Conservation (phyloP, 805 yeast species). For the Spathaspora hagerdaliae region DNA sequence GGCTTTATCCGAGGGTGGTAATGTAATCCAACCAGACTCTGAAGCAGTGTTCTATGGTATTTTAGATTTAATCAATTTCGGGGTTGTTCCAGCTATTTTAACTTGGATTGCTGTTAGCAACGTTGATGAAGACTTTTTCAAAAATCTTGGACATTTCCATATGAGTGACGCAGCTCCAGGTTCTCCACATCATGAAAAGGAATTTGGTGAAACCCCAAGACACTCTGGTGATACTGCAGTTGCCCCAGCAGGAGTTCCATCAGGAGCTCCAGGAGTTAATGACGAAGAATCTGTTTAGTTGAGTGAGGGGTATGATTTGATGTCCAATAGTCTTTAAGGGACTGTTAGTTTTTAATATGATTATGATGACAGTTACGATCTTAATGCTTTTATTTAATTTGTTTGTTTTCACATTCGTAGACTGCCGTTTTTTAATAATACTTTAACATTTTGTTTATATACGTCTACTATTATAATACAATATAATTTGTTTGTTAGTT, state of each 20-base stretch:
- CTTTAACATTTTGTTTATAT: no score
- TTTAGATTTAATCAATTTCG: slow-evolving; percentile 47
- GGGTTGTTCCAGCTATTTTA: slow-evolving; percentile 35
- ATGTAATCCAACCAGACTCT: slow-evolving; percentile 53
- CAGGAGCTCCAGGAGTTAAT: no score
- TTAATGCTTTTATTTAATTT: no score
- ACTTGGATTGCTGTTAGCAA: slow-evolving; percentile 22
- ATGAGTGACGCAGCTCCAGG: slow-evolving; percentile 7
- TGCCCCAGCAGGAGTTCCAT: slow-evolving; percentile 15
- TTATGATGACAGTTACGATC: no score
- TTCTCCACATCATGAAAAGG: slow-evolving; percentile 5
- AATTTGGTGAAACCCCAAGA: slow-evolving; percentile 26
- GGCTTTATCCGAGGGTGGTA: slow-evolving; percentile 63
- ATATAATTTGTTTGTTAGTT: no score
- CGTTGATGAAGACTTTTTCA: slow-evolving; percentile 26
- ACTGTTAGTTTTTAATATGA: no score
- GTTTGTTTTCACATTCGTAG: no score
- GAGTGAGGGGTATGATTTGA: neutral
- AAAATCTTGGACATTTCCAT: slow-evolving; percentile 12
- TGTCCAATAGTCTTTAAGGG: no score
- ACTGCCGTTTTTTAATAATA: no score
- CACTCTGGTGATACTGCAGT: slow-evolving; percentile 44
- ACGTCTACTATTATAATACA: no score
- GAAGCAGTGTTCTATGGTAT: slow-evolving; percentile 60
- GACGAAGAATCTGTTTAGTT: slow-evolving; percentile 1